phyloP scores from a whole-genome alignment of 2,329 filamentous ascomycete species.

The Xylariaceae sp. region DNA sequence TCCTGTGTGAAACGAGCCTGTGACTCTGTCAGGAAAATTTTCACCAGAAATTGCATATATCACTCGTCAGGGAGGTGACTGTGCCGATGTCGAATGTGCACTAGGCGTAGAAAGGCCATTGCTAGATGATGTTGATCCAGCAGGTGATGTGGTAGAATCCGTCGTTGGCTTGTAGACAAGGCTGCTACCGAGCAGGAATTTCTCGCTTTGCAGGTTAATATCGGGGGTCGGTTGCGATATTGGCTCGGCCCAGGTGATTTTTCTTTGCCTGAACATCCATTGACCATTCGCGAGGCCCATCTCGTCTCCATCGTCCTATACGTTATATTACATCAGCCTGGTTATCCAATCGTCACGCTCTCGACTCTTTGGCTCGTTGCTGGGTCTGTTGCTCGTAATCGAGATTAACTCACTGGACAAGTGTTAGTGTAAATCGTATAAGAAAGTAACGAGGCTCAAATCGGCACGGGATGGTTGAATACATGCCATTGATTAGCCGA shows the following conservation, averaged over 20 bases:
- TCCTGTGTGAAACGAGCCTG: neutral
- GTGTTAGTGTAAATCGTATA: too few species aligned
- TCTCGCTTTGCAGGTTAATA: neutral
- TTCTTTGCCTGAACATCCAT: conserved; percentile 15
- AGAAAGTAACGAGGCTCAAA: too few species aligned
- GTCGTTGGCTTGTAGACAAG: conserved; percentile 7
- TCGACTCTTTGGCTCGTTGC: too few species aligned
- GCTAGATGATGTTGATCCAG: neutral
- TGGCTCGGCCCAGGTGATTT: neutral
- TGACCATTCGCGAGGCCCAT: conserved; percentile 15
- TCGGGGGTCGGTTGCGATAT: neutral
- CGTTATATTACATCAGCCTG: too few species aligned
- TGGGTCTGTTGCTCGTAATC: too few species aligned
- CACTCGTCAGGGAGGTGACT: neutral
- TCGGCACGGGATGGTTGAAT: neutral
- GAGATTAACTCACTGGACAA: too few species aligned
- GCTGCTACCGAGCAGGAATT: conserved; percentile 6
- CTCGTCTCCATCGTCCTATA: conserved; percentile 3
- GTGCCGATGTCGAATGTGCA: neutral
- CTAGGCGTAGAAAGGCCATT: too few species aligned
- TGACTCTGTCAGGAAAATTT: neutral
- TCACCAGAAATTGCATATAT: too few species aligned
- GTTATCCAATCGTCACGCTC: too few species aligned
- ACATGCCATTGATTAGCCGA: conserved; percentile 17
- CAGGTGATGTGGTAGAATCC: neutral